Percentiles rank a stretch among this genome's conserved stretches.
These are phyloP conservation scores for Eucalyptus marginata DNA, from an alignment of 345 rosid species.

Conservation along the genomic window DNA sequence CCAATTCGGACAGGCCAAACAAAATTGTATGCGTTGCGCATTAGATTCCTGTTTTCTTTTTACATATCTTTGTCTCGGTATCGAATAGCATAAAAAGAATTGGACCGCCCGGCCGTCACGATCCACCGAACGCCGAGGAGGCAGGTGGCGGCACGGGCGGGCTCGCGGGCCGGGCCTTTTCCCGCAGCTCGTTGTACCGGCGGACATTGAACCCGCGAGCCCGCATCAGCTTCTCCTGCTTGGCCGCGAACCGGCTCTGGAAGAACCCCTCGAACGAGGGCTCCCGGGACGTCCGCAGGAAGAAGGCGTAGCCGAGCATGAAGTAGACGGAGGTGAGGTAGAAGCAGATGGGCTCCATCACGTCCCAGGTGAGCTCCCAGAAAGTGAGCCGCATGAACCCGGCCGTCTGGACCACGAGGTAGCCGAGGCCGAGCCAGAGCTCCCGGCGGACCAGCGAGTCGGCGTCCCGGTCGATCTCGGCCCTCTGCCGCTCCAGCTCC, in stretches of 20 bases:
- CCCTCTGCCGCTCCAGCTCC: conserved; percentile 44
- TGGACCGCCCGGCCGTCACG: neutral
- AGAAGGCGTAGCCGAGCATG: conserved; percentile 70
- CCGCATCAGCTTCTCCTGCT: conserved; percentile 48
- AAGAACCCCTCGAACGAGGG: conserved; percentile 90
- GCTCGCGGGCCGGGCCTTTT: neutral
- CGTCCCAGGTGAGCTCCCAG: conserved; percentile 99
- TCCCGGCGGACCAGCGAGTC: conserved; percentile 46
- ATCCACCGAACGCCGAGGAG: neutral
- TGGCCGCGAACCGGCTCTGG: conserved; percentile 52
- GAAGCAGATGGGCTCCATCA: conserved; percentile 98
- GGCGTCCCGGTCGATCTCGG: conserved; percentile 41
- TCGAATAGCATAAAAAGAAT: neutral
- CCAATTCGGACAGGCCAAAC: neutral
- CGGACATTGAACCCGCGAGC: conserved; percentile 31
- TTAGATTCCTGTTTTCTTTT: neutral
- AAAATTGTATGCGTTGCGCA: neutral
- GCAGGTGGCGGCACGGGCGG: neutral
- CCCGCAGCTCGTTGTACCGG: conserved; percentile 49
- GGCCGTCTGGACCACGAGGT: conserved; percentile 60
- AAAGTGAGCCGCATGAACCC: conserved; percentile 95
- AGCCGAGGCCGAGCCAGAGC: conserved; percentile 67
- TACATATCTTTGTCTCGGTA: neutral
- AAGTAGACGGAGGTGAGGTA: conserved; percentile 55
- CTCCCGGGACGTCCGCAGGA: conserved; percentile 73